phyloP scores from a whole-genome alignment of 169 alveolate genomes.

The Plasmodium inui region DNA sequence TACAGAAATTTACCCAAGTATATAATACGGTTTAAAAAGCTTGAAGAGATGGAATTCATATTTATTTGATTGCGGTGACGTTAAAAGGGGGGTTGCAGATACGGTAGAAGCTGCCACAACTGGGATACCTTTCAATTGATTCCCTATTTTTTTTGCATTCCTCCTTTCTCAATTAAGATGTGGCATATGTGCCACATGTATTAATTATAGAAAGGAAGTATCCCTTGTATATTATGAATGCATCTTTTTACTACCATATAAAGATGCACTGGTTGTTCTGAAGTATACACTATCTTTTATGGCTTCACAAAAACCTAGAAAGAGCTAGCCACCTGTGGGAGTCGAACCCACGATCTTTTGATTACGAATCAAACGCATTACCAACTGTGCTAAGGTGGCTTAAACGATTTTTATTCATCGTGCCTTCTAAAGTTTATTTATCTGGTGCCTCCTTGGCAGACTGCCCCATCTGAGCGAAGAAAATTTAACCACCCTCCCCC shows the following conservation, averaged over 20 bases:
- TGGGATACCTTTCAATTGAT: neutral
- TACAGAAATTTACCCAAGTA: neutral
- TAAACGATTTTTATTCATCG: neutral
- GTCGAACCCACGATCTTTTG: conserved; percentile 91
- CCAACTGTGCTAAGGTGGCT: conserved; percentile 90
- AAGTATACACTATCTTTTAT: neutral
- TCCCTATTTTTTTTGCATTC: neutral
- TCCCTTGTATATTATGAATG: neutral
- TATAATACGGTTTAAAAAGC: too few species aligned
- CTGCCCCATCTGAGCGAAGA: neutral
- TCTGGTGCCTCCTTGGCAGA: neutral
- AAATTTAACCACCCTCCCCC: neutral
- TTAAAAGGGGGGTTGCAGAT: neutral
- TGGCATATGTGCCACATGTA: neutral
- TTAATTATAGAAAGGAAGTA: too few species aligned
- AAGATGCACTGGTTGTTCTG: neutral
- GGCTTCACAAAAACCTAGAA: neutral
- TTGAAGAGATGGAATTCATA: neutral
- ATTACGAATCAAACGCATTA: conserved; percentile 91
- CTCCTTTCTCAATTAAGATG: neutral
- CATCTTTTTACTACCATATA: neutral
- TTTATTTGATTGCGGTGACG: neutral
- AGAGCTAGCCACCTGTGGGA: conserved; percentile 87
- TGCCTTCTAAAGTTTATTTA: neutral
- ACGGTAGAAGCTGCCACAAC: neutral